Base-by-base conservation (phyloP, 768 basidiomycete genomes). In the Rossbeevera mucosa region DNA sequence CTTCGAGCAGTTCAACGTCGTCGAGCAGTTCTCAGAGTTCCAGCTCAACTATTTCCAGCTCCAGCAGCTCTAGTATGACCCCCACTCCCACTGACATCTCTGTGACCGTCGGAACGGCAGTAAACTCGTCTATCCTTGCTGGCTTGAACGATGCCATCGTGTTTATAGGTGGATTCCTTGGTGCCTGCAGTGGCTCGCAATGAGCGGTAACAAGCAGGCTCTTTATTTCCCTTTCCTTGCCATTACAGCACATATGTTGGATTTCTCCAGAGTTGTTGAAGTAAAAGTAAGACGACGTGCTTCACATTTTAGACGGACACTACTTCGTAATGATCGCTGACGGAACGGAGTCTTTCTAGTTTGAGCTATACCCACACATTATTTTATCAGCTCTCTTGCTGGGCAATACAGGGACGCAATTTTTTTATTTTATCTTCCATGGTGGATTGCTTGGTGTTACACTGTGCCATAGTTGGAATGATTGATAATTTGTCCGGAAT, bases 331-430 rank as follows among this genome's bases (percentile, higher is more conserved):
- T 45, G 41, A 48, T 30, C 38, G 48, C 53, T 56, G 49, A 66
- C 50, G 64, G 66, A 64, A 55, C 40, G 18, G 16, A 48, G 30
- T 51, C 30, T 57, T 54, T 55, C 44, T 52, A 53, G 54, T 56
- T 42, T 45, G 54, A 56, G 41, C 38, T 57, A 66, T 66, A 68
- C 66, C 66, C 68, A 51, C 48, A 44, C 48, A 46, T 48, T 52
- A 64, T 64, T 51, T 47, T 59, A 54, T 56, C 44, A 24, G 51
- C 26, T 51, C 50, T 52, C 26, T 24, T 47, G 40, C 36, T 46
- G 33, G 36, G 46, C 46, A 36, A 36, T 53, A 29, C 56, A 46
- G 38, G 31, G 26, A 38, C 41, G 33, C 59, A 50, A 22, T n/a
- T n/a, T n/a, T 30, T 47, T 50, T 52, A 44, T 60, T 25, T 29